These are phyloP conservation scores for Coniophora puteana DNA, from an alignment of 1,284 basidiomycete species.

Conservation along the genomic window DNA sequence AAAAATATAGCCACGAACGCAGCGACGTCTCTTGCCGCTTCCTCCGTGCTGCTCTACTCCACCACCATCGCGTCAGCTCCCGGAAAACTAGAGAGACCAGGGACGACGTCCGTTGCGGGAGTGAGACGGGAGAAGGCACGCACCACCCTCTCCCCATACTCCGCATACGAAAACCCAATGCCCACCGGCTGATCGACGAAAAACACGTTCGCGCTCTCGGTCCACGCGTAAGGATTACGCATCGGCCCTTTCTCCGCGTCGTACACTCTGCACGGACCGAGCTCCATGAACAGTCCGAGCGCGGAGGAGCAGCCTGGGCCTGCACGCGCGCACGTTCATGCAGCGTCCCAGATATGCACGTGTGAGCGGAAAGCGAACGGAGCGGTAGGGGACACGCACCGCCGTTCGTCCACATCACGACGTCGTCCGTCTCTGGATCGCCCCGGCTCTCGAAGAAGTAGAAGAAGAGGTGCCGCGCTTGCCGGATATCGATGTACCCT, in stretches of 20 bases:
- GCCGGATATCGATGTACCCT: conserved; percentile 45
- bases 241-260: conserved; percentile 32
- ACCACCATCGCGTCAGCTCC: neutral
- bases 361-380: too few relatives aligned
- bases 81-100: neutral
- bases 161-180: conserved; percentile 67
- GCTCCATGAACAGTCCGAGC: conserved; percentile 45
- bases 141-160: conserved; percentile 54
- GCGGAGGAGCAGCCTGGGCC: conserved; percentile 42
- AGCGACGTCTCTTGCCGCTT: conserved; percentile 60
- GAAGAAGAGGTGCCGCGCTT: conserved; percentile 79
- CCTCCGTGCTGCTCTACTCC: conserved; percentile 45
- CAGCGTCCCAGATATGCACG: too few relatives aligned
- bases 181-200: conserved; percentile 70
- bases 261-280: conserved; percentile 38
- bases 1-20: conserved; percentile 67
- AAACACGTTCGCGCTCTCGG: conserved; percentile 59
- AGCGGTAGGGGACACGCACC: too few relatives aligned
- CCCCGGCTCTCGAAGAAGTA: conserved; percentile 83
- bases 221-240: conserved; percentile 61
- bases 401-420: conserved; percentile 68
- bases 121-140: conserved; percentile 5
- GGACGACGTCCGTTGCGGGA: too few relatives aligned
- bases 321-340: too few relatives aligned
- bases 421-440: conserved; percentile 62